Conservation (phyloP, 163 green algal genomes). For the Prototheca wickerhamii region DNA sequence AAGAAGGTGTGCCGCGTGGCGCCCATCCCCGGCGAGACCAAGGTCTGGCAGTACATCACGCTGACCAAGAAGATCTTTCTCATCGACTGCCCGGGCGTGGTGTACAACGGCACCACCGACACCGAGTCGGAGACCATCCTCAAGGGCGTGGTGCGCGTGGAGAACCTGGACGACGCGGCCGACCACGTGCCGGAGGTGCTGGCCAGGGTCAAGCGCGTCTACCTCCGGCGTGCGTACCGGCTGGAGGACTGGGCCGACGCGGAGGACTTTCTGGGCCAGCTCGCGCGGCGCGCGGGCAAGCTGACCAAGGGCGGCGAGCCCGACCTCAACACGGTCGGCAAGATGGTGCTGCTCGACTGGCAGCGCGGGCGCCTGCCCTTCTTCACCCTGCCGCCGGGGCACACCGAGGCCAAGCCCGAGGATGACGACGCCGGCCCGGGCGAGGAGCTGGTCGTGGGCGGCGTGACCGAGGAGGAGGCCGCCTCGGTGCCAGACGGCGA, state of each 20-base stretch:
- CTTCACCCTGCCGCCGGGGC: slow-evolving; percentile 81
- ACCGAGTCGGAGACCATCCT: slow-evolving; percentile 73
- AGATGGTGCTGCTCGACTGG: slow-evolving; percentile 98
- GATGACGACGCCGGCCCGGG: neutral
- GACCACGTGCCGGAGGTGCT: slow-evolving; percentile 82
- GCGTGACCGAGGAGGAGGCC: slow-evolving; percentile 54
- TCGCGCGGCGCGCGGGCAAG: slow-evolving; percentile 75
- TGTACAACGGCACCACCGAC: slow-evolving; percentile 85
- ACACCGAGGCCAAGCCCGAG: slow-evolving; percentile 32
- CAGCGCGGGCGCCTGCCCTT: slow-evolving; percentile 95
- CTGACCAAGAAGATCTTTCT: slow-evolving; percentile 99
- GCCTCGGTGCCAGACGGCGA: slow-evolving; percentile 35
- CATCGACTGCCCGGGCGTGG: slow-evolving; percentile 97
- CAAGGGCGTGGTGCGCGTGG: slow-evolving; percentile 87
- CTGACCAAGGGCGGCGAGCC: slow-evolving; percentile 88
- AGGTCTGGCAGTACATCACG: slow-evolving; percentile 99
- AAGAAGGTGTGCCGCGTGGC: slow-evolving; percentile 92
- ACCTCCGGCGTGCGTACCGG: slow-evolving; percentile 76
- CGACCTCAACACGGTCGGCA: slow-evolving; percentile 90
- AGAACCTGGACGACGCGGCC: slow-evolving; percentile 86
- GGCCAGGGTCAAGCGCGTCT: slow-evolving; percentile 70
- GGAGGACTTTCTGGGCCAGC: slow-evolving; percentile 89
- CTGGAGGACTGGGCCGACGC: slow-evolving; percentile 65
- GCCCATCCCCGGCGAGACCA: slow-evolving; percentile 94
- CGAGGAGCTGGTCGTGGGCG: slow-evolving; percentile 6